Base-by-base conservation (phyloP, 139 green algal genomes). In the Zygnema cylindricum region DNA sequence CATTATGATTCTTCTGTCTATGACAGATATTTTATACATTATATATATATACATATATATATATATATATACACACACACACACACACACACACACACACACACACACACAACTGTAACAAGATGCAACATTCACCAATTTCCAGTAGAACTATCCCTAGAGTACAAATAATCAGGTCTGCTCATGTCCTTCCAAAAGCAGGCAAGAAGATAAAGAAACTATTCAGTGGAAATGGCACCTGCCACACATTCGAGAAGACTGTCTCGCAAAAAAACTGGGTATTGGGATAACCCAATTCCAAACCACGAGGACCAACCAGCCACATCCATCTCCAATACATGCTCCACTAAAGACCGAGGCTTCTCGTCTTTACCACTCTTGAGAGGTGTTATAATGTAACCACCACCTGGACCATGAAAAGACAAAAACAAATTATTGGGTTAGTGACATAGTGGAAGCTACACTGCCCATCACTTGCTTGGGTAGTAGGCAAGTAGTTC, bases 281-380 rank as follows among this genome's bases (percentile, higher is more conserved):
- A 63, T 35, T 39, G 69, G 1, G 78, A 86, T 25, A 86, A 41
- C 16, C 78, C 78, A 38, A 86, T 86, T 55, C 78, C 78, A 1
- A 86, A 38, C 78, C 78, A 86, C 7, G 78, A 86, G 0, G 78
- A 86, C 78, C 78, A 86, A 30, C 82, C 57, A 32, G 36, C 30
- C 25, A 84, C 82, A 71, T 87, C 82, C 82, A 87, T 87, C 55
- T 87, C 82, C n/a, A 87, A 30, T 41, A 87, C 82, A 35, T 87
- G 82, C 82, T 86, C 78, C 38, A 86, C 78, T 41, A 76, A 63
- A 22, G 78, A 86, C 35, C 78, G 78, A 32, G 78, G 78, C 78
- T 86, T 86, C 39, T 41, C 39, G 35, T 41, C 42, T 25, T 86
- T 25, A 30, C 38, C 77, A 32, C 43, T 57, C 78, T 86, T 55